A percentile compares a stretch with the other conserved stretches of the same genome.
These are phyloP conservation scores for Termitomyces sp. DNA, from an alignment of 768 basidiomycete species.

Conservation along the genomic window DNA sequence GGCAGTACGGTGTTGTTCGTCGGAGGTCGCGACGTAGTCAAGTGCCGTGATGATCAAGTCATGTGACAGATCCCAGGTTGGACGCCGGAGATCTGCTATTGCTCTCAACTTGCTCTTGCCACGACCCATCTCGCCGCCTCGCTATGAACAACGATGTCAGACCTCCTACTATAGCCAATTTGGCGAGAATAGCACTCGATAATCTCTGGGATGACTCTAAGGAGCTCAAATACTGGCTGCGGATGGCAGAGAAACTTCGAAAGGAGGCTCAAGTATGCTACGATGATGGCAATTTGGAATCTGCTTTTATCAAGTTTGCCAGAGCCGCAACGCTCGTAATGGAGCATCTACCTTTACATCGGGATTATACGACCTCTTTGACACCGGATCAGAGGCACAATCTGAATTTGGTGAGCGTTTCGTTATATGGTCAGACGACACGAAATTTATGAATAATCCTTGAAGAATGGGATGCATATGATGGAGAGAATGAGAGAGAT, in stretches of 20 bases:
- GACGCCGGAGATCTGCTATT: too few species aligned
- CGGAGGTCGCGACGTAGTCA: too few species aligned
- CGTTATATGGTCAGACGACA: background rate
- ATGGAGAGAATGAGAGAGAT: slow-evolving; percentile 62
- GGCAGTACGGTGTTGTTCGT: too few species aligned
- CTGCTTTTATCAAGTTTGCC: slow-evolving; percentile 70
- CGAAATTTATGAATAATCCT: slow-evolving; percentile 1
- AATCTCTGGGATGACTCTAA: slow-evolving; percentile 53
- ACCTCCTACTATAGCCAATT: slow-evolving; percentile 62
- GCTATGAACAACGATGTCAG: slow-evolving; percentile 14
- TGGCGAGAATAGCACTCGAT: slow-evolving; percentile 58
- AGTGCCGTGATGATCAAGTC: too few species aligned
- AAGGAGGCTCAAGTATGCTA: slow-evolving; percentile 47
- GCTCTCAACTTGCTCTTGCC: too few species aligned
- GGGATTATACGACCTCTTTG: slow-evolving; percentile 57
- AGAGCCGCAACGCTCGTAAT: slow-evolving; percentile 75
- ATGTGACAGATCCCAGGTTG: too few species aligned
- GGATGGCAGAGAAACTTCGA: slow-evolving; percentile 60
- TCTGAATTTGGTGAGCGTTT: slow-evolving; percentile 59
- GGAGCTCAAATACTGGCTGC: slow-evolving; percentile 65
- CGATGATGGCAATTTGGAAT: slow-evolving; percentile 56
- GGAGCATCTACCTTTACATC: slow-evolving; percentile 73
- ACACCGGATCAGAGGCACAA: slow-evolving; percentile 59
- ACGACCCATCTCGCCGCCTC: too few species aligned
- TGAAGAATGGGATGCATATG: slow-evolving; percentile 49